These are phyloP conservation scores for Phialemoniopsis sp. DNA, from an alignment of 2,329 filamentous ascomycete genomes.

Conservation along the genomic window DNA sequence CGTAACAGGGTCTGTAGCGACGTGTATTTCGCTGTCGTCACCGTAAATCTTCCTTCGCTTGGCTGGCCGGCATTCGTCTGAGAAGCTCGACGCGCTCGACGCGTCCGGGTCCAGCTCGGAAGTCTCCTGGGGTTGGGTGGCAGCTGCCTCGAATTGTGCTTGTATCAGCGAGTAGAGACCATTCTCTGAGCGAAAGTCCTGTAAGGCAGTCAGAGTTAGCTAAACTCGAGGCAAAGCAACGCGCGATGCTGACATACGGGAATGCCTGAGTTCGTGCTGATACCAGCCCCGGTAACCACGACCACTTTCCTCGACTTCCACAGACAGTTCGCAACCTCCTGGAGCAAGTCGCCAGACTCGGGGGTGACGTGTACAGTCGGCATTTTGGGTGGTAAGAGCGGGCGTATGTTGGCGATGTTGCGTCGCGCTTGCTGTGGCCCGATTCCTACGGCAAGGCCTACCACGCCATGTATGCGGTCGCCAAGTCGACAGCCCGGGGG, in stretches of 20 bases:
- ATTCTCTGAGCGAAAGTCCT: conserved; percentile 71
- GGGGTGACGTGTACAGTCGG: conserved; percentile 53
- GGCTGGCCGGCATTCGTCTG: conserved; percentile 16
- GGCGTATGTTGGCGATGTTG: too few species aligned
- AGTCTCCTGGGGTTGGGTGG: conserved; percentile 20
- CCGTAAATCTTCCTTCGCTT: conserved; percentile 17
- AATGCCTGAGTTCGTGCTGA: conserved; percentile 73
- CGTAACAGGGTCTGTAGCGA: too few species aligned
- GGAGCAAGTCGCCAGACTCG: conserved; percentile 49
- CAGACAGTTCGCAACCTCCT: conserved; percentile 60
- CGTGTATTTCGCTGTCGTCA: background rate
- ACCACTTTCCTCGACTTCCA: conserved; percentile 66
- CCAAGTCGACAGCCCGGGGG: too few species aligned
- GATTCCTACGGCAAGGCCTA: too few species aligned
- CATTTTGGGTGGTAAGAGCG: conserved; percentile 44
- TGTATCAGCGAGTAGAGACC: conserved; percentile 71
- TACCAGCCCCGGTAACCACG: conserved; percentile 68
- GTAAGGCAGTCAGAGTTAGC: conserved; percentile 11
- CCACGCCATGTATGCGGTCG: too few species aligned
- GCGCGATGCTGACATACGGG: conserved; percentile 41
- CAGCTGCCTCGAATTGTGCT: conserved; percentile 56
- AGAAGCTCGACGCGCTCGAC: conserved; percentile 12
- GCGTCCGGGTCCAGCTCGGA: conserved; percentile 21
- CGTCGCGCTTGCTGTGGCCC: too few species aligned
- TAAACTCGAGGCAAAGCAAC: background rate